Base-by-base conservation (phyloP, 2,329 filamentous ascomycete genomes). In the Penicillium thymicola region DNA sequence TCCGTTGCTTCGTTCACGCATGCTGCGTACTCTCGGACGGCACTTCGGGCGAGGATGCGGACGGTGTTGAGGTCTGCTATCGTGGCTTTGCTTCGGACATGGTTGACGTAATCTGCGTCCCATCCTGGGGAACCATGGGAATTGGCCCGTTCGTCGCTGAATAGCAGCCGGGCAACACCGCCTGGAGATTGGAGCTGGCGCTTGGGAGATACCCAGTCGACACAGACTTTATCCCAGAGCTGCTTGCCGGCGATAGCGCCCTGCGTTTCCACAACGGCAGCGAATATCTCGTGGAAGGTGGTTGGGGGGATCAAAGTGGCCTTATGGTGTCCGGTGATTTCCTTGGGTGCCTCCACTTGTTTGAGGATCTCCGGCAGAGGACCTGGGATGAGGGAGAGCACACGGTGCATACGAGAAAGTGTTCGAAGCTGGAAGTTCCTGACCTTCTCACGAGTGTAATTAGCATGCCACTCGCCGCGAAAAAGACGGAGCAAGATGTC, bases 201-300 rank as follows among this genome's bases (percentile, higher is more conserved):
- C 8, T 59, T 49, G 0, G 65, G 60, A 10, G 65, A 64, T 5
- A 50, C 53, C 21, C 65, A 65, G 41, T 70, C 65, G 34, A 73
- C 60, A 51, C 78, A 81, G 77, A 82, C 85, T 36, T 68, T 70
- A 10, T 78, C 67, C 54, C 82, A 80, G 34, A 85, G 61, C 4
- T 64, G 70, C 55, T 73, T 78, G 56, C 81, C 85, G 34, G 73
- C 73, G 10, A 60, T 54, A 55, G 77, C 80, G 52, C 80, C 81
- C 45, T 79, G 76, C 0, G 73, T 72, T 28, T 79, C 76, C 3
- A 82, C 78, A 9, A 85, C 73, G n/a, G 80, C 82, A 42, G 78
- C 73, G 7, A 89, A 78, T 7, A 85, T 59, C 18, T 67, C 64
- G 58, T 84, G 80, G 74, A 85, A 85, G 6, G 79, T 69, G 3